Percentiles rank a stretch among this genome's conserved stretches.
phyloP scores from a whole-genome alignment of 2,329 filamentous ascomycete genomes.

The Cercospora sp. region DNA sequence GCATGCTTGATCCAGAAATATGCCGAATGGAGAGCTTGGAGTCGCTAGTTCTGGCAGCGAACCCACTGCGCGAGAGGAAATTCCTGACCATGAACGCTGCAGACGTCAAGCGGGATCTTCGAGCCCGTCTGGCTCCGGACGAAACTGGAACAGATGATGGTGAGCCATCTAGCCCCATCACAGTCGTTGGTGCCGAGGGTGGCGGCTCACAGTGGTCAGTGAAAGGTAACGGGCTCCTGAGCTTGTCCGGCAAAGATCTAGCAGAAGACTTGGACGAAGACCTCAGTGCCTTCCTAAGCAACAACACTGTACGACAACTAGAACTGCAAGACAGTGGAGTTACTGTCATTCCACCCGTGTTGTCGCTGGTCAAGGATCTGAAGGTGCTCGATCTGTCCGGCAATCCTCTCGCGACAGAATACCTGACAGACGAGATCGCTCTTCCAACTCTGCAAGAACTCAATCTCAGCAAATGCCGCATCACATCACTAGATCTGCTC shows the following conservation, averaged over 20 bases:
- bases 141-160: conserved; percentile 41
- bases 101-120: conserved; percentile 74
- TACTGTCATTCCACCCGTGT: conserved; percentile 64
- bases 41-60: conserved; percentile 78
- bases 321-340: conserved; percentile 79
- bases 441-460: conserved; percentile 76
- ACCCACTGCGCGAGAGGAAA: conserved; percentile 85
- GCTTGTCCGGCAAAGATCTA: conserved; percentile 44
- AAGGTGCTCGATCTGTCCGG: conserved; percentile 50
- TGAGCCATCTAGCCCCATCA: conserved; percentile 28
- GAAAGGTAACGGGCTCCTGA: conserved; percentile 42
- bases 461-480: conserved; percentile 71
- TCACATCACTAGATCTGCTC: conserved; percentile 69
- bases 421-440: conserved; percentile 58
- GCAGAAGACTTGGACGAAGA: conserved; percentile 43
- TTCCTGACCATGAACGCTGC: conserved; percentile 77
- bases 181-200: conserved; percentile 29
- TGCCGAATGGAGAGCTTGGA: conserved; percentile 76
- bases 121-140: conserved; percentile 64
- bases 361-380: conserved; percentile 70
- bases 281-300: conserved; percentile 48
- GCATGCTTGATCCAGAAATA: conserved; percentile 71
- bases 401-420: conserved; percentile 57
- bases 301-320: conserved; percentile 56
- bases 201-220: conserved; percentile 32